Percentiles rank a stretch among this genome's conserved stretches.
These are phyloP conservation scores for Trichoderma hamatum DNA, from an alignment of 2,329 filamentous ascomycete genomes.

Conservation along the genomic window DNA sequence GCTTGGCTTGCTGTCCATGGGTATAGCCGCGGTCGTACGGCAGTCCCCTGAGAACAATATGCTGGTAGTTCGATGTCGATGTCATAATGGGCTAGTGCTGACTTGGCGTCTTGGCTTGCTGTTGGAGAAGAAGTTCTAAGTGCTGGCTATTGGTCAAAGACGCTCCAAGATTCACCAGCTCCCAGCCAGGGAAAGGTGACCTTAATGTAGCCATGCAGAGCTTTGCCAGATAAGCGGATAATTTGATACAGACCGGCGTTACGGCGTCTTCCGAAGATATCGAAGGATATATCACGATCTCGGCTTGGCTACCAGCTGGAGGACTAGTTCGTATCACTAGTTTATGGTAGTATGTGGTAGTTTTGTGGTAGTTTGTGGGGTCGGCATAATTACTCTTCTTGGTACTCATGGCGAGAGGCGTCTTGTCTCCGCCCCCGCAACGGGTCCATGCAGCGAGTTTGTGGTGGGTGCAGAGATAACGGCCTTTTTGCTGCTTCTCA, in stretches of 20 bases:
- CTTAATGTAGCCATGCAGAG: background rate
- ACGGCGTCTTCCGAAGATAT: background rate
- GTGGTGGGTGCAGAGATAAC: background rate
- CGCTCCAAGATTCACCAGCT: background rate
- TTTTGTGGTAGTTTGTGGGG: background rate
- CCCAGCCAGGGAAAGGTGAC: background rate
- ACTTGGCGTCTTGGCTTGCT: background rate
- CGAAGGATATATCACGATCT: background rate
- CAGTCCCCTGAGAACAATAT: conserved; percentile 32
- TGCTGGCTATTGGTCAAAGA: background rate
- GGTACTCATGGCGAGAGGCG: background rate
- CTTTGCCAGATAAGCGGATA: background rate
- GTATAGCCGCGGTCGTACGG: conserved; percentile 33
- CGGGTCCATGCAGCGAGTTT: background rate
- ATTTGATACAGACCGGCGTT: background rate
- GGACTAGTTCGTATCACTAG: background rate
- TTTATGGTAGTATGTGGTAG: background rate
- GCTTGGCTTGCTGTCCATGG: conserved; percentile 31
- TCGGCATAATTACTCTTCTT: background rate
- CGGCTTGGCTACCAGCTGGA: background rate
- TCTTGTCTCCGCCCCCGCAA: background rate
- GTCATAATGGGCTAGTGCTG: background rate
- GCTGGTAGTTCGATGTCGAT: conserved; percentile 30
- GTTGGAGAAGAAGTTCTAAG: background rate
- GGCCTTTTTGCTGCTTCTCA: background rate